Conservation (phyloP, 1,139 yeast genomes). For the Pichia sp. region DNA sequence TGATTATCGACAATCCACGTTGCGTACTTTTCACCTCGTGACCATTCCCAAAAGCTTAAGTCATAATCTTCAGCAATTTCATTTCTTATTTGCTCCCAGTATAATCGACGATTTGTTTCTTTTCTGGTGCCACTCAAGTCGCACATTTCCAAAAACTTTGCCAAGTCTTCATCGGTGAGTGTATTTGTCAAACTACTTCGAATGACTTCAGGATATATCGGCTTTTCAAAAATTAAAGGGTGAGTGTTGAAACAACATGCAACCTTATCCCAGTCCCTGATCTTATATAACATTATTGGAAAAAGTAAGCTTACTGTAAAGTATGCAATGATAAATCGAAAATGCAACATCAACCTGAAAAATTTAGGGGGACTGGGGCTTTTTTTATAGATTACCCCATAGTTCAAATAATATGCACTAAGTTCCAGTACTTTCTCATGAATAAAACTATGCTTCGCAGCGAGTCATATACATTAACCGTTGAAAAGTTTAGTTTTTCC, state of each 20-base stretch:
- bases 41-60: constrained; percentile 6
- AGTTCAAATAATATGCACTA: no score
- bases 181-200: background rate
- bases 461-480: no score
- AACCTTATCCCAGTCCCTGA: constrained; percentile 9
- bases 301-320: background rate
- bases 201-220: constrained; percentile 1
- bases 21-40: constrained; percentile 9
- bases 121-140: constrained; percentile 14
- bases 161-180: constrained; percentile 4
- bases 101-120: constrained; percentile 2
- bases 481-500: background rate
- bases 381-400: no score
- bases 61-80: constrained; percentile 6
- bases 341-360: background rate
- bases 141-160: constrained; percentile 7
- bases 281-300: constrained; percentile 1
- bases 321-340: background rate
- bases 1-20: constrained; percentile 7
- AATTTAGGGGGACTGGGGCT: no score
- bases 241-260: constrained; percentile 12
- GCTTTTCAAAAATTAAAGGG: constrained; percentile 8
- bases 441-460: no score
- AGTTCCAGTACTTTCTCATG: no score
- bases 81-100: constrained; percentile 1